Base-by-base conservation (phyloP, 805 yeast species). In the Wickerhamomyces hampshirensis region DNA sequence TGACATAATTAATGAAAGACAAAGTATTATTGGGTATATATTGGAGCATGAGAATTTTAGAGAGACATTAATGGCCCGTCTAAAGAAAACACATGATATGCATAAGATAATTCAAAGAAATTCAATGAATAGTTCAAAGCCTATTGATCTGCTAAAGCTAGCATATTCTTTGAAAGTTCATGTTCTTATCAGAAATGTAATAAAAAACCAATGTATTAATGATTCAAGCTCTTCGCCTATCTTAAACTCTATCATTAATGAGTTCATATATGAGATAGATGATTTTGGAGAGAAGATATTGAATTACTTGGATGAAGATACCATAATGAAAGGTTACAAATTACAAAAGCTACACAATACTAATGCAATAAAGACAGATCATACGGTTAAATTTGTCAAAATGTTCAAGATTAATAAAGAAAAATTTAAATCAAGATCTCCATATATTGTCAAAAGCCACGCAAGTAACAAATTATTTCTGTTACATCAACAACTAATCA, bases 101-200 rank as follows among this genome's bases (percentile, higher is more conserved):
- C 67, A 71, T 10, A 62, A 86, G 36, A 68, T 78, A 21, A 54
- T 87, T 1, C 80, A 82, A 44, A 63, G 79, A 29, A 64, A 69
- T 29, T 75, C 77, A 19, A 75, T 73, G 42, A 69, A 69, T 4
- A 59, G 63, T 26, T 69, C 72, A 0, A 63, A 61, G 15, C 67
- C 73, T 0, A 33, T 62, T 9, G 79, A 73, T 26, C 52, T 76
- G 31, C 42, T 72, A 3, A 60, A 66, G 10, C 46, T 73, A 7
- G 69, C 76, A 1, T 52, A 58, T 9, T 63, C 77, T 0, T 52
- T 76, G 3, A 50, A 54, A 11, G 40, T 43, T 1, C 54, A 63
- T 12, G 55, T 55, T 5, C 57, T 60, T 3, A 53, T 75, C 3
- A 40, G 40, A 14, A n/a, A 23, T 5, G 24, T 33, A 8, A 47